Evolutionary conservation across 2,329 filamentous ascomycete genomes (phyloP), one percentile per base, ranked within the genome.

Genomic region (Cladobotryum mycophilum): DNA sequence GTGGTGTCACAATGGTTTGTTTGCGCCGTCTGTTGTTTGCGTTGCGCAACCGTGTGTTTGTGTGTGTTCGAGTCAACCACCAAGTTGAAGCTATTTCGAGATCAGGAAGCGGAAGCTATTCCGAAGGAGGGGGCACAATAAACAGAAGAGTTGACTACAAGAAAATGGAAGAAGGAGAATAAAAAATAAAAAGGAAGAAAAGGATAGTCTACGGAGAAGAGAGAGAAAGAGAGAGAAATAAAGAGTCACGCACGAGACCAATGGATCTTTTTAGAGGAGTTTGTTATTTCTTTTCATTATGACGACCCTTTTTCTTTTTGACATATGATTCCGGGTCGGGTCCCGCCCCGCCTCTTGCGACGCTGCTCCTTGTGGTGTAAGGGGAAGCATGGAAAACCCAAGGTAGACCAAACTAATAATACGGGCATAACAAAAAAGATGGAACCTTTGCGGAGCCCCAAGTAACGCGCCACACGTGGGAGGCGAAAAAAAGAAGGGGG

Each of bases 211-310:
- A 17, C 18, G 17, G 43, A 42, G 34, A 45, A 22, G 33, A 47
- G 40, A 44, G 43, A 53, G 36, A 50, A 17, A 51, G 45, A 45
- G 41, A 52, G 46, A 38, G 33, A 41, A 54, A 40, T 30, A 33
- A 25, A 38, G 48, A 45, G 44, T 47, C 47, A 41, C 46, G 36
- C 46, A 43, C 49, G 45, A 41, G 42, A 55, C 55, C 56, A 57
- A 59, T 15, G 36, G 36, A 17, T n/a, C 36, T n/a, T 7, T 38
- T 7, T 38, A 17, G 36, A 38, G 5, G 25, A 30, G 25, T 5
- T 30, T n/a, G n/a, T 30, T 30, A 30, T 30, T 30, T 30, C 6
- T 5, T 30, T 30, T 30, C 8, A 30, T 30, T 54, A 46, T 49
- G 34, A 38, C 41, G 30, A 46, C 33, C 20, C 42, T 41, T 37